A percentile compares a stretch with the other conserved stretches of the same genome.
These are phyloP conservation scores for Penicillium sp. DNA, from an alignment of 2,329 filamentous ascomycete genomes.

Conservation along the genomic window DNA sequence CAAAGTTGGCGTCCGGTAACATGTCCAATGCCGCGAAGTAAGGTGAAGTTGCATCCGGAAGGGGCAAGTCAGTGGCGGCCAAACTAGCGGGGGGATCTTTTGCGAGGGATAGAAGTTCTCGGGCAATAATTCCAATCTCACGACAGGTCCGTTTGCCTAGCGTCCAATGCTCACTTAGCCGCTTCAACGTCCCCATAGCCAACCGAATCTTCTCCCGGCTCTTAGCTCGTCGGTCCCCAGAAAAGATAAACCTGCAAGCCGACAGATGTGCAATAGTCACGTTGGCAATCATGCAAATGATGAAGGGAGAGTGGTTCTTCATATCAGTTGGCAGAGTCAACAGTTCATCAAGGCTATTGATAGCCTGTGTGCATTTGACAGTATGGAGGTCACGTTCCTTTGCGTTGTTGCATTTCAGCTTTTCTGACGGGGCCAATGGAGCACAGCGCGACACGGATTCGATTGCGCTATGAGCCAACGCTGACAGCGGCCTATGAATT, in stretches of 20 bases:
- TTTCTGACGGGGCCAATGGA: slow-evolving; percentile 15
- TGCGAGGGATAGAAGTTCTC: slow-evolving; percentile 26
- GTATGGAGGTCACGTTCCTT: slow-evolving; percentile 38
- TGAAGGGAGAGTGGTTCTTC: slow-evolving; percentile 40
- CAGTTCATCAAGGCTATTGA: slow-evolving; percentile 39
- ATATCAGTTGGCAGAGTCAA: slow-evolving; percentile 36
- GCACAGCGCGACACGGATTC: slow-evolving; percentile 40
- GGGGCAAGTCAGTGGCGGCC: background rate
- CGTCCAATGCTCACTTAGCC: slow-evolving; percentile 37
- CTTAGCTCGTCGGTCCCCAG: slow-evolving; percentile 30
- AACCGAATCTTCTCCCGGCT: slow-evolving; percentile 42
- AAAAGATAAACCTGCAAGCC: slow-evolving; percentile 39
- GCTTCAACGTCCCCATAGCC: slow-evolving; percentile 40
- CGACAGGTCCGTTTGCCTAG: slow-evolving; percentile 33
- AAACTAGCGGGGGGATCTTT: background rate
- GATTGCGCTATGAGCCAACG: slow-evolving; percentile 38
- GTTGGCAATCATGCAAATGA: slow-evolving; percentile 43
- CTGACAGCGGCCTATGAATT: slow-evolving; percentile 41
- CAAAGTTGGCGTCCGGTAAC: background rate
- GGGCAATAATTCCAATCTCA: slow-evolving; percentile 42
- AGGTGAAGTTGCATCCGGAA: background rate
- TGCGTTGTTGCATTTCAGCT: slow-evolving; percentile 7
- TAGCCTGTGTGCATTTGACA: slow-evolving; percentile 35
- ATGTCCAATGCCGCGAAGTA: background rate
- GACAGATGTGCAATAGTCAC: slow-evolving; percentile 59